Conservation (phyloP, 2,329 filamentous ascomycete species). For the Aspergillus sp. region DNA sequence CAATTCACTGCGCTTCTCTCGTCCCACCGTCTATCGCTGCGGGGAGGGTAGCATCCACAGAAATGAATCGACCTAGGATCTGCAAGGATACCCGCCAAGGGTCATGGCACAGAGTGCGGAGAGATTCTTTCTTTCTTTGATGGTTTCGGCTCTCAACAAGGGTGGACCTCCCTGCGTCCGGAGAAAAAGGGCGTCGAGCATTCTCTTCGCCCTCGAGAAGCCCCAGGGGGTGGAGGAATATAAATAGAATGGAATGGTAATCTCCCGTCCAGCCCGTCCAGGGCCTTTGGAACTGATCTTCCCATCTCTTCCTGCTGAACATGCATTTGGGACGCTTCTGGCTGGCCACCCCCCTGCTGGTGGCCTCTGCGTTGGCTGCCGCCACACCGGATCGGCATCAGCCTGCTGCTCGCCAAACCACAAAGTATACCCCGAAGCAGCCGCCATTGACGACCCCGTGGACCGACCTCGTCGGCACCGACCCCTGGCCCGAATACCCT, state of each 20-base stretch:
- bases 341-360: conserved; percentile 8
- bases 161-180: not conserved
- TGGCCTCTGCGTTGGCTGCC: not conserved
- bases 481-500: conserved; percentile 52
- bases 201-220: not conserved
- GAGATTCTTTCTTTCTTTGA: not conserved
- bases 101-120: not conserved
- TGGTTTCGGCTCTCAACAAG: not conserved
- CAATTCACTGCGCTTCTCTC: not conserved
- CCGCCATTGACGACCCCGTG: conserved; percentile 46
- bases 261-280: not conserved
- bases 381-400: conserved; percentile 1
- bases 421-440: conserved; percentile 38
- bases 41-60: not conserved
- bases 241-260: not conserved
- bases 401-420: not conserved
- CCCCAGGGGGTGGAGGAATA: not conserved
- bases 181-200: not conserved
- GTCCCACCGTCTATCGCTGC: not conserved
- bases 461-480: conserved; percentile 48
- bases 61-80: not conserved
- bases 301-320: not conserved
- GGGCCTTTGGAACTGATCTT: not conserved
- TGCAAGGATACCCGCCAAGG: not conserved
- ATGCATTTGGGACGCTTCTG: not conserved